Evolutionary conservation across 129 eudicot genomes (phyloP), one percentile per base, ranked within the genome.

Genomic region (Silybum marianum): DNA sequence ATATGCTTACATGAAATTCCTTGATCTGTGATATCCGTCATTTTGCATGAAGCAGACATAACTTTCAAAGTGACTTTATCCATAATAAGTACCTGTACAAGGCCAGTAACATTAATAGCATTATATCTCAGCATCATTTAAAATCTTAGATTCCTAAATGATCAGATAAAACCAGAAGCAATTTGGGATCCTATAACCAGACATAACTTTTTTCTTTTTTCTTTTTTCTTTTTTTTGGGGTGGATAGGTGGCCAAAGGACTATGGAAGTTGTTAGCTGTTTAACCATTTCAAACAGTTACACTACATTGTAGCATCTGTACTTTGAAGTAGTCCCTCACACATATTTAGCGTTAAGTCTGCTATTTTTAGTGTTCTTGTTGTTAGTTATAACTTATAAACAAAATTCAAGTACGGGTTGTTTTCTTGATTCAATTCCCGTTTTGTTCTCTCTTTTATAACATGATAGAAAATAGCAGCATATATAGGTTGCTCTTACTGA

Each of bases 1-100:
- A 25, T 72, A 66, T 32, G 65, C 98, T 92, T 85, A 92, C 98
- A 86, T 78, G 98, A 94, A 89, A 94, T 85, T 85, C 96, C 96
- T 86, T 94, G 89, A 79, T 92, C 98, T 12, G 97, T 92, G 86
- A 94, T 90, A 85, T 94, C 98, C 48, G 96, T 91, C 98, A 94
- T 94, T 86, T 94, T 92, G 89, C 97, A 94, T 75, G 98, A 88
- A 72, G 75, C 72, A 51, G 98, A 92, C 98, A 94, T 84, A 76
- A 94, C 97, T 89, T 90, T 94, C 67, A 94, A 84, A 10, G 98
- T 94, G 38, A 92, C 90, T 87, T 88, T 94, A 84, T 94, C 98
- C 98, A 94, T 94, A 70, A 94, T 94, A 63, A 94, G 90, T 71
- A 94, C 98, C 98, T 92, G 83, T 8, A 42, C 14, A 81, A 48